Evolutionary conservation across 2,329 filamentous ascomycete species (phyloP), one percentile per base, ranked within the genome.

Genomic region (Metarhizium anisopliae): DNA sequence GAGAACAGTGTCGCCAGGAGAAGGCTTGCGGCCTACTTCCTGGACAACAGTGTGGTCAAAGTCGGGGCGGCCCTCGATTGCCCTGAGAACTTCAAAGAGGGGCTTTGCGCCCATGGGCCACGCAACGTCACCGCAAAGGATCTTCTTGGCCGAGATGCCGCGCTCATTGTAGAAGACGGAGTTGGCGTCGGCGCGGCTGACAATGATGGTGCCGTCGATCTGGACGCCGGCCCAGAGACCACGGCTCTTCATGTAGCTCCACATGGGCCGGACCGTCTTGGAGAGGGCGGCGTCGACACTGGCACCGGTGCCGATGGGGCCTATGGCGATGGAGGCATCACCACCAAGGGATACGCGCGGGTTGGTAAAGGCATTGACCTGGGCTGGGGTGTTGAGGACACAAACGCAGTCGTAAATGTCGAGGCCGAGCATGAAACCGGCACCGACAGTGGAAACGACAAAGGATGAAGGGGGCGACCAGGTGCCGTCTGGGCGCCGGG

Each of bases 211-310:
- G 2, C 89, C 89, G 61, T 93, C 89, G n/a, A 92, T 77, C 60
- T 90, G 86, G 0, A 92, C 80, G 13, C 89, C 87, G 1, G 86
- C 87, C 67, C 91, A 93, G 56, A 93, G 79, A 1, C 90, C 89
- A 36, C 88, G 80, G 59, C 84, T 88, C 73, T 93, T 93, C 70
- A 92, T 81, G 66, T 94, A 94, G 35, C 85, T 90, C 77, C 86
- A 93, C 6, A 92, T 79, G 0, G 89, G 88, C 32, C 82, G 77
- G 60, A 59, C 64, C 0, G 65, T 66, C 59, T 63, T 64, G 50
- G 62, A 64, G 0, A 68, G 58, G 0, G 68, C 68, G 10, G 69
- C 62, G 42, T 72, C 70, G 16, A 89, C 70, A 2, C 85, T 74
- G 7, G 80, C 85, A 16, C 87, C 87, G 2, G 84, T 73, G 8